Conservation (phyloP, 495 filamentous ascomycete genomes). For the Aspergillus kassunensis region DNA sequence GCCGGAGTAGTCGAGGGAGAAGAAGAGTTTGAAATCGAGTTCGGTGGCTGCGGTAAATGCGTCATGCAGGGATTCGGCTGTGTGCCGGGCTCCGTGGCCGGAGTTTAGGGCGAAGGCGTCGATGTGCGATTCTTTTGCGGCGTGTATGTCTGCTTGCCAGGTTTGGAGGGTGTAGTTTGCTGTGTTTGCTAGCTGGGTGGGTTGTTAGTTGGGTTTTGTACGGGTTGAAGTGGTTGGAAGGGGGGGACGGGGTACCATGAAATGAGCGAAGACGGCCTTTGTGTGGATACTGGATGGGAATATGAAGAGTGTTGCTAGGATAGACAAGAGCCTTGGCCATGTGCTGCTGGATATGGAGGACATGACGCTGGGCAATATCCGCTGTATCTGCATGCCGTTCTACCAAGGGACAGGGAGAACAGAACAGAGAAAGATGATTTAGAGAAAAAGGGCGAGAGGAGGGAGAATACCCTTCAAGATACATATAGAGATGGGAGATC, state of each 20-base stretch:
- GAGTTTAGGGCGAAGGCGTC: conserved; percentile 75
- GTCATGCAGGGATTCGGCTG: conserved; percentile 38
- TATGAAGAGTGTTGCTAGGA: neutral
- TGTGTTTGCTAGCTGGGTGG: conserved; percentile 23
- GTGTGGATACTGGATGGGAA: neutral
- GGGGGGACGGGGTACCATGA: conserved; percentile 1
- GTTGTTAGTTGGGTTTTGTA: neutral
- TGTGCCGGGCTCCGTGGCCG: conserved; percentile 46
- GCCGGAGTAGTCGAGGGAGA: conserved; percentile 68
- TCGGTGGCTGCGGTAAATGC: conserved; percentile 55
- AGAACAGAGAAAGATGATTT: too few relatives aligned
- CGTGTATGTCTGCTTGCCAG: conserved; percentile 56
- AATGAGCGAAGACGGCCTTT: conserved; percentile 10
- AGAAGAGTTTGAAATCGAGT: conserved; percentile 58
- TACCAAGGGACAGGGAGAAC: too few relatives aligned
- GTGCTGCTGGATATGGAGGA: neutral
- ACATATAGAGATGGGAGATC: too few relatives aligned
- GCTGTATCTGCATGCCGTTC: too few relatives aligned
- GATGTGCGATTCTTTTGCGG: conserved; percentile 58
- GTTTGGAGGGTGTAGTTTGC: conserved; percentile 31
- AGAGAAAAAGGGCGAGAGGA: too few relatives aligned
- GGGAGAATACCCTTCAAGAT: too few relatives aligned
- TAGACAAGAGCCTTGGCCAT: neutral
- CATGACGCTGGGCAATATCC: neutral
- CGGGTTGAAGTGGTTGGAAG: neutral